Base-by-base conservation (phyloP, 768 basidiomycete genomes). In the Hericium rajendrae region DNA sequence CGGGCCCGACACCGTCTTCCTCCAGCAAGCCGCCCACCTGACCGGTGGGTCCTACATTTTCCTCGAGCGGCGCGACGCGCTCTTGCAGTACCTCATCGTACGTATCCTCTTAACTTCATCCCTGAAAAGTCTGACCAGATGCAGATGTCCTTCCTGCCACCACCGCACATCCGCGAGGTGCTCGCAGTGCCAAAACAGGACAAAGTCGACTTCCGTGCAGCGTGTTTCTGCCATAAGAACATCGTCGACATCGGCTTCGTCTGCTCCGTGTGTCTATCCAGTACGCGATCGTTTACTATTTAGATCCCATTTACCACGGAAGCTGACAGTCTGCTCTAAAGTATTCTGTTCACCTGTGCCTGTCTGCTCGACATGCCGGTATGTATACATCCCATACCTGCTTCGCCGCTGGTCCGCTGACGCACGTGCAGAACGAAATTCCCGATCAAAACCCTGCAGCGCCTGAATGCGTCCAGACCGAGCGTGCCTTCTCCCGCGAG, bases 161-260 rank as follows among this genome's bases (percentile, higher is more conserved):
- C 85, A 8, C 80, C 82, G 1, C 74, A 84, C 6, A 80, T 95
- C 54, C 84, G 94, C 48, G 82, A 81, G 65, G 75, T 84, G 50
- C 76, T 98, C 38, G 83, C 88, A 0, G 84, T 91, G 20, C 95
- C 95, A 1, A 91, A 91, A 6, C 93, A 97, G 71, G 94, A 98
- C 69, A 88, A 84, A 66, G 87, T 98, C 58, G 97, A 98, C 70
- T 95, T 98, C 67, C 83, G 97, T 32, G 97, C 97, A 0, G 95
- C 94, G 8, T 98, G 95, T 68, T 98, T 99, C 75, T 99, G 97
- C 73, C 97, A 98, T 72, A 97, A 97, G 70, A 86, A 87, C 54
- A 95, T 97, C 51, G 83, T 98, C 41, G 95, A 98, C 68, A 82
- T 98, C 54, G 97, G 94, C 55, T 99, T 94, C 64, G 94, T 99